Evolutionary conservation across 305 asterid species (phyloP).

Genomic region (Solanum hybrid): DNA sequence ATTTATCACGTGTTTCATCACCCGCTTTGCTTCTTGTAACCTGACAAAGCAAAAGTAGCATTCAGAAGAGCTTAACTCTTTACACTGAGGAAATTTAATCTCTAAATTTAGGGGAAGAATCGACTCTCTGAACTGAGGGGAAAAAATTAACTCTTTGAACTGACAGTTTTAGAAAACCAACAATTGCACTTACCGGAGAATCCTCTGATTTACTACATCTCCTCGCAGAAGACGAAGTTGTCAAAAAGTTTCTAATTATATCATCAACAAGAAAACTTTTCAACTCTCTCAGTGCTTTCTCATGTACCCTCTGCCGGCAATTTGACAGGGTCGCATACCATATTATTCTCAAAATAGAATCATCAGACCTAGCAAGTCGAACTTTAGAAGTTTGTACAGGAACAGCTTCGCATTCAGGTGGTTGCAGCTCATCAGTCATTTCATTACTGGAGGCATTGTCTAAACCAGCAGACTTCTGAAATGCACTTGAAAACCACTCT

Average conservation of each 20-base stretch:
- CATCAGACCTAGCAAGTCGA: slow-evolving; percentile 28
- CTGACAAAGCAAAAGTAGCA: slow-evolving; percentile 22
- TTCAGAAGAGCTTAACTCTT: neutral
- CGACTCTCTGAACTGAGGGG: neutral
- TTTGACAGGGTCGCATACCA: slow-evolving; percentile 51
- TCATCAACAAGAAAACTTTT: slow-evolving; percentile 37
- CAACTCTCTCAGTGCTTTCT: slow-evolving; percentile 48
- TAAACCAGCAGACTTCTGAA: slow-evolving; percentile 44
- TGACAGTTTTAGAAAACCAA: slow-evolving; percentile 4
- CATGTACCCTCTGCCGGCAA: slow-evolving; percentile 55
- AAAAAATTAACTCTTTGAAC: neutral
- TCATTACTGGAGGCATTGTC: slow-evolving; percentile 29
- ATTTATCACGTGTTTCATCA: slow-evolving; percentile 24
- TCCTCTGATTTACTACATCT: slow-evolving; percentile 21
- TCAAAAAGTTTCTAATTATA: slow-evolving; percentile 31
- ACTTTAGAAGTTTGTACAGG: slow-evolving; percentile 26
- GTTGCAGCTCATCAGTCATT: slow-evolving; percentile 50
- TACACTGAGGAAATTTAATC: neutral
- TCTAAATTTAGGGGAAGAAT: neutral
- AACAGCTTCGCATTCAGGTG: slow-evolving; percentile 32
- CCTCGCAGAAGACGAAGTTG: slow-evolving; percentile 21
- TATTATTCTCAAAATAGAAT: slow-evolving; percentile 24
- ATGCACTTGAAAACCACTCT: slow-evolving; percentile 39
- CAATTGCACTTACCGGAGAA: slow-evolving; percentile 34
- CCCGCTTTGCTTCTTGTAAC: slow-evolving; percentile 14